Conservation (phyloP, 2,329 filamentous ascomycete genomes). For the Trichoderma koningiopsis region DNA sequence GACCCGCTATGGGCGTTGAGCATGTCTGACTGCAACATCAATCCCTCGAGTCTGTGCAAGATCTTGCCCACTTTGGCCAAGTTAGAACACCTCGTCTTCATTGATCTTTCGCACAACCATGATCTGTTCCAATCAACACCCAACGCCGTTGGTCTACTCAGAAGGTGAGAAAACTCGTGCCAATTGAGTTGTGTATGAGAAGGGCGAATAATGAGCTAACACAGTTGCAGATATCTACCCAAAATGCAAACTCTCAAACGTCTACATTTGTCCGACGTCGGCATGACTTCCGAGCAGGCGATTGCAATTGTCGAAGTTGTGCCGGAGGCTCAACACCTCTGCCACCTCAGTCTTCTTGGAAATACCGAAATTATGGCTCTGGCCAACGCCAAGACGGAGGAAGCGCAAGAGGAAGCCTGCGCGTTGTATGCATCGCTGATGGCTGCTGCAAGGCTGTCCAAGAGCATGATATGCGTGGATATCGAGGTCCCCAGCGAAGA, state of each 20-base stretch:
- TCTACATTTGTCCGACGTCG: conserved; percentile 83
- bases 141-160: conserved; percentile 72
- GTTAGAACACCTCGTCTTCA: conserved; percentile 76
- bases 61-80: conserved; percentile 73
- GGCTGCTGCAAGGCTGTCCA: conserved; percentile 81
- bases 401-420: conserved; percentile 86
- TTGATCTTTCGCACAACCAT: conserved; percentile 90
- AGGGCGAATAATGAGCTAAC: background rate
- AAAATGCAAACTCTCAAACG: conserved; percentile 77
- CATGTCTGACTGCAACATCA: conserved; percentile 81
- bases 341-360: conserved; percentile 83
- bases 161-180: conserved; percentile 60
- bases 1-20: conserved; percentile 77
- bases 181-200: background rate
- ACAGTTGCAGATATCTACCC: conserved; percentile 65
- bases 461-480: conserved; percentile 83
- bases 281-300: conserved; percentile 81
- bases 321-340: conserved; percentile 77
- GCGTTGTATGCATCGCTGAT: conserved; percentile 90
- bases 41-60: conserved; percentile 69
- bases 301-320: conserved; percentile 90
- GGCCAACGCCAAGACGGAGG: conserved; percentile 74
- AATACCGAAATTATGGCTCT: conserved; percentile 73
- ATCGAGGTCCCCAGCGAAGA: conserved; percentile 82
- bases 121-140: conserved; percentile 73